Conservation (phyloP, 257 asterid genomes). For the Pogostemon cablin region DNA sequence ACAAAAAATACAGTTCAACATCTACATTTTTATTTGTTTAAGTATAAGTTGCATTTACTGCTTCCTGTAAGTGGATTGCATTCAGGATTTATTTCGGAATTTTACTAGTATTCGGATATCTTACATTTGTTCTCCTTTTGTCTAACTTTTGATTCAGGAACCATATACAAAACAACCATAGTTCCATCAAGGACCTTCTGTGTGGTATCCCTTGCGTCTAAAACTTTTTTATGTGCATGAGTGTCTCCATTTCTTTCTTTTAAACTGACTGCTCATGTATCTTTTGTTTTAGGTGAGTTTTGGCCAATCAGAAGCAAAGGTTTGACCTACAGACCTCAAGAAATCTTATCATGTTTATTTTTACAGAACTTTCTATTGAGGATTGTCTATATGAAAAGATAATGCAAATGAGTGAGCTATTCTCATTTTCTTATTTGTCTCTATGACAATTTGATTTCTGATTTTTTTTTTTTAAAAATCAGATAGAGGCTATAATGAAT, state of each 20-base stretch:
- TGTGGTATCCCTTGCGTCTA: conserved; percentile 60
- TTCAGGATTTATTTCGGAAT: conserved; percentile 11
- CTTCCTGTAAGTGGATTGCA: conserved; percentile 12
- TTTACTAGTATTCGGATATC: not conserved
- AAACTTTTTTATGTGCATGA: not conserved
- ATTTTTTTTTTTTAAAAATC: conserved; percentile 36
- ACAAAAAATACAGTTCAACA: not conserved
- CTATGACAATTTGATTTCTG: conserved; percentile 5
- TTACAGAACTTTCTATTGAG: conserved; percentile 6
- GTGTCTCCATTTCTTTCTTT: conserved; percentile 14
- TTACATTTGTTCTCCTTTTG: conserved; percentile 26
- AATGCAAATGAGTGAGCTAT: conserved; percentile 8
- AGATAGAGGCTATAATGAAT: conserved; percentile 91
- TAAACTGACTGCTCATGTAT: conserved; percentile 1
- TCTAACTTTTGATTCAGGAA: conserved; percentile 56
- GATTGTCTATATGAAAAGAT: conserved; percentile 16
- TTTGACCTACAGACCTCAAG: conserved; percentile 37
- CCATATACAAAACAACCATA: conserved; percentile 75
- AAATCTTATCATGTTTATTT: conserved; percentile 13
- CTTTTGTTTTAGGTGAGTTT: conserved; percentile 68
- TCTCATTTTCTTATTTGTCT: not conserved
- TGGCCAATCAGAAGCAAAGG: conserved; percentile 97
- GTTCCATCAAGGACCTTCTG: conserved; percentile 93
- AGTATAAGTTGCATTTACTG: not conserved
- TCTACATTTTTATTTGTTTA: not conserved